Base-by-base conservation (phyloP, 2,329 filamentous ascomycete genomes). In the Podosphaera fusca region DNA sequence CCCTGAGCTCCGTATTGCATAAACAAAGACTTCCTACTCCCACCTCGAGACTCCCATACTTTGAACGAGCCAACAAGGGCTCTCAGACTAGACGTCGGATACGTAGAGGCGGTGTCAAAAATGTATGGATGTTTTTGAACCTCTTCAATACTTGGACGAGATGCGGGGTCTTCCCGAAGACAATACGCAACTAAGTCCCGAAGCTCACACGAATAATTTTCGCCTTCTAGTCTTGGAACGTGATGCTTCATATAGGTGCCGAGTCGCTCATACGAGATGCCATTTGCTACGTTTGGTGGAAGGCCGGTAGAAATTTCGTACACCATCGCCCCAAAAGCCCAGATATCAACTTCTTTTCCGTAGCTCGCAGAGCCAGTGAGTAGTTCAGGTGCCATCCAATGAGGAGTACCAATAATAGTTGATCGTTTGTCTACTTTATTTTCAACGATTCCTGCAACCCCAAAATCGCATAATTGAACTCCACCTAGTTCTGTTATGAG, bases 351-450 rank as follows among this genome's bases (percentile, higher is more conserved):
- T 64, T 84, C 81, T 12, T 80, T 82, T 58, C 82, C 82, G 65
- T 85, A 85, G 4, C 80, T 79, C 8, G 76, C 73, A 3, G 76
- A 73, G 42, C 77, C 73, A 58, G 82, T 78, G 62, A 85, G 82
- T 10, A 90, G 74, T 64, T 92, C 87, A 0, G 84, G 85, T 0
- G 87, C 84, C 85, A 92, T 89, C 84, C 85, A 92, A 68, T 89
- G 81, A 2, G 83, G 82, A 0, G 87, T 92, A 30, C 86, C 86
- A 57, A 90, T 84, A 54, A 90, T 82, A 0, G 86, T 90, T 3
- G 82, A 82, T 56, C 85, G 75, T 69, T 92, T 92, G 63, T 85
- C 81, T 57, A 81, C 76, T 62, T 85, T 82, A 47, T 76, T 82
- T 66, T 89, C 84, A 58, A 89, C 78, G 52, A 87, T 79, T 50